Percentiles rank a stretch among this genome's conserved stretches.
phyloP scores from a whole-genome alignment of 805 yeast genomes.

The Yarrowia sp. region DNA sequence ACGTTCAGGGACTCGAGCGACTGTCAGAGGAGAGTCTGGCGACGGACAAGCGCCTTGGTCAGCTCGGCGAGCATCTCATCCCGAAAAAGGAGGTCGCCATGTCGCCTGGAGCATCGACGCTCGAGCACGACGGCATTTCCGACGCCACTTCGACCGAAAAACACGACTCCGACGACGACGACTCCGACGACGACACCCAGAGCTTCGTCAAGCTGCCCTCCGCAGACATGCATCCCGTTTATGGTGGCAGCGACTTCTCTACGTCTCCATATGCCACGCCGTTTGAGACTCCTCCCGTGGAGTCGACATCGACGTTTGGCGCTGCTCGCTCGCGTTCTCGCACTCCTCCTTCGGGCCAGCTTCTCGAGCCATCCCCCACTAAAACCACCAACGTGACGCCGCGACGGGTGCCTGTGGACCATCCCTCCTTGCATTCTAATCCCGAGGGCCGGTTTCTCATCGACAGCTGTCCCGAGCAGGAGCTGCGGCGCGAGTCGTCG shows the following conservation, averaged over 20 bases:
- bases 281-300: background rate
- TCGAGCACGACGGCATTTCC: slow-evolving; percentile 6
- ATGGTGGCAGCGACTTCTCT: background rate
- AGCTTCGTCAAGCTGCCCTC: slow-evolving; percentile 17
- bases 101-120: slow-evolving; percentile 1
- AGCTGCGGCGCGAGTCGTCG: background rate
- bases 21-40: background rate
- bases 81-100: background rate
- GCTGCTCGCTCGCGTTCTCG: background rate
- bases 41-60: background rate
- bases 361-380: background rate
- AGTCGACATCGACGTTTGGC: slow-evolving; percentile 8
- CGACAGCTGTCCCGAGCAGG: slow-evolving; percentile 23
- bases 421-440: slow-evolving; percentile 21
- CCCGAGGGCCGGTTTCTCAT: slow-evolving; percentile 25
- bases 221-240: slow-evolving; percentile 18
- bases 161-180: background rate
- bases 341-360: background rate
- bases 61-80: background rate
- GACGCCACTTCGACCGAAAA: background rate
- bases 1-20: background rate
- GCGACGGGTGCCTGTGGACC: slow-evolving; percentile 20
- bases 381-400: slow-evolving; percentile 13
- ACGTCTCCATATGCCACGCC: background rate
- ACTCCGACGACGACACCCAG: background rate